A percentile compares a stretch with the other conserved stretches of the same genome.
Conservation (phyloP, 805 yeast genomes). For the Diddensiella transvaalensis region DNA sequence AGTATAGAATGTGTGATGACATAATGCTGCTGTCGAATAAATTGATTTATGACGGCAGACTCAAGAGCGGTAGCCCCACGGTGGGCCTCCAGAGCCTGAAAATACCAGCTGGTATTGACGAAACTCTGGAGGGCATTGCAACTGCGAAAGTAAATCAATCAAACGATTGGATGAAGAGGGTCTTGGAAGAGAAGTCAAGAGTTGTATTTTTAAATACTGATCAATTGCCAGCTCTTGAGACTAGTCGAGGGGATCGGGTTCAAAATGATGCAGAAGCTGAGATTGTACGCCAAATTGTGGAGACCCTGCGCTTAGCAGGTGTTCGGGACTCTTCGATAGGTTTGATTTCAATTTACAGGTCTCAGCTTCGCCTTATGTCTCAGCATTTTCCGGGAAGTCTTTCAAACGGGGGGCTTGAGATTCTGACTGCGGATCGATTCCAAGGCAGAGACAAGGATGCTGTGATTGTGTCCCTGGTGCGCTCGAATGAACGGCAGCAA, state of each 20-base stretch:
- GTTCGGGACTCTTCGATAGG: constrained; percentile 63
- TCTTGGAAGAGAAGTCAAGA: constrained; percentile 45
- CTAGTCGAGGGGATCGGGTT: constrained; percentile 57
- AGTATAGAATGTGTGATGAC: constrained; percentile 90
- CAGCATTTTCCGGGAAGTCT: constrained; percentile 32
- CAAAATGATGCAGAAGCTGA: constrained; percentile 73
- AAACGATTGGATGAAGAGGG: constrained; percentile 52
- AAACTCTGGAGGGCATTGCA: constrained; percentile 14
- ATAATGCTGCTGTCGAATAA: constrained; percentile 80
- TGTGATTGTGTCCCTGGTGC: constrained; percentile 81
- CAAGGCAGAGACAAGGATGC: constrained; percentile 97
- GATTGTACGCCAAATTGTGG: constrained; percentile 59
- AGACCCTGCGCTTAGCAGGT: constrained; percentile 56
- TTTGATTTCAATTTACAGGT: constrained; percentile 83
- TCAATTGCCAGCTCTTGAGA: constrained; percentile 53
- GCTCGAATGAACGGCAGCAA: constrained; percentile 62
- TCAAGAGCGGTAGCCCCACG: constrained; percentile 66
- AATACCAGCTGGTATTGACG: constrained; percentile 38
- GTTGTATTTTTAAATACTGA: constrained; percentile 86
- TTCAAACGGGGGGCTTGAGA: constrained; percentile 49
- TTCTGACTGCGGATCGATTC: constrained; percentile 89
- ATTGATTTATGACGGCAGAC: constrained; percentile 68
- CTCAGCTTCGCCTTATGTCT: constrained; percentile 59
- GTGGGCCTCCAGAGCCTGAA: constrained; percentile 59
- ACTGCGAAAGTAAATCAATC: background rate